phyloP scores from a whole-genome alignment of 2,329 filamentous ascomycete genomes.

The Pseudocercospora cruenta region DNA sequence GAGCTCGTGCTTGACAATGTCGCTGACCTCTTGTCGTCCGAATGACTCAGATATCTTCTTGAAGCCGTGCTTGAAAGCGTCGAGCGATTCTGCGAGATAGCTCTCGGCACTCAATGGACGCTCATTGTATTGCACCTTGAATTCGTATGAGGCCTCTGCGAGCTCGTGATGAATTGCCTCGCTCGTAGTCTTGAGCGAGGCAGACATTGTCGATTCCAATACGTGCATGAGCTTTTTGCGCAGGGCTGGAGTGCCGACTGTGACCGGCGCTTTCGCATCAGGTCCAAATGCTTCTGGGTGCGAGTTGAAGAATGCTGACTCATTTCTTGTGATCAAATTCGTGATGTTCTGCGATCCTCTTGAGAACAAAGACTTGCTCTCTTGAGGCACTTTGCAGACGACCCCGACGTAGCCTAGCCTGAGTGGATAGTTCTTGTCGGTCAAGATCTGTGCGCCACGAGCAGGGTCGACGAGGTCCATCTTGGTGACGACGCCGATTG shows the following conservation, averaged over 20 bases:
- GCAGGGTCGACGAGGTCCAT: constrained; percentile 93
- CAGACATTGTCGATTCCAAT: constrained; percentile 94
- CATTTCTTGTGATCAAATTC: constrained; percentile 81
- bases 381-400: constrained; percentile 76
- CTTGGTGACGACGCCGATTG: constrained; percentile 98
- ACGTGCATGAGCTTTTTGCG: constrained; percentile 97
- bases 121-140: constrained; percentile 99
- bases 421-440: constrained; percentile 89
- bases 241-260: constrained; percentile 80
- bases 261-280: constrained; percentile 63
- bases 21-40: constrained; percentile 83
- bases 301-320: constrained; percentile 81
- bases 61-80: constrained; percentile 97
- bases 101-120: constrained; percentile 92
- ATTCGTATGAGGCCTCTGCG: constrained; percentile 96
- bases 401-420: constrained; percentile 96
- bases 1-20: constrained; percentile 86
- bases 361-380: constrained; percentile 73
- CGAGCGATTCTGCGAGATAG: constrained; percentile 91
- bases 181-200: constrained; percentile 83
- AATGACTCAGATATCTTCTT: constrained; percentile 91
- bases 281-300: constrained; percentile 81
- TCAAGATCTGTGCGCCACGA: constrained; percentile 76
- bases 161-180: constrained; percentile 93
- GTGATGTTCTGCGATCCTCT: constrained; percentile 79